These are phyloP conservation scores for Mycena capillaripes DNA, from an alignment of 768 basidiomycete species.

Conservation along the genomic window DNA sequence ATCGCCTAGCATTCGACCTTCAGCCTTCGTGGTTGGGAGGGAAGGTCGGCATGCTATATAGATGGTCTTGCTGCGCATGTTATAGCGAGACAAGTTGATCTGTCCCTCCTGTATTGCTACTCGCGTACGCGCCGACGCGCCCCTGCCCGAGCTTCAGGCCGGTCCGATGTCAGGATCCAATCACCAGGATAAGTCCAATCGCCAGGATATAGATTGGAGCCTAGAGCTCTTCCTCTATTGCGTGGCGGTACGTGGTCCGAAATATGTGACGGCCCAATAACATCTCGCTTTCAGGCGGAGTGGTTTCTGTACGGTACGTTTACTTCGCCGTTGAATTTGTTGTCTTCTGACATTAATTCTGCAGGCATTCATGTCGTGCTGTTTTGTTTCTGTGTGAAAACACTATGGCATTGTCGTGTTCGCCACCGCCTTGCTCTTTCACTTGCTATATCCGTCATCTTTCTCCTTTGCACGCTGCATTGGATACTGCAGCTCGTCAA, in stretches of 20 bases:
- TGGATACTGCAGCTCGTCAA: slow-evolving; percentile 31
- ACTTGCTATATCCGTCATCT: slow-evolving; percentile 22
- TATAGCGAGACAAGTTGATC: slow-evolving; percentile 20
- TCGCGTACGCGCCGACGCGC: slow-evolving; percentile 8
- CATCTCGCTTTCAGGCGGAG: slow-evolving; percentile 39
- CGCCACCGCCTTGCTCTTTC: slow-evolving; percentile 13
- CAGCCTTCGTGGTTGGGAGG: slow-evolving; percentile 10
- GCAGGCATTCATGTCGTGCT: slow-evolving; percentile 50
- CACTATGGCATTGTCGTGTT: slow-evolving; percentile 9
- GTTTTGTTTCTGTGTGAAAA: slow-evolving; percentile 43
- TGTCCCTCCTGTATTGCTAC: slow-evolving; percentile 19
- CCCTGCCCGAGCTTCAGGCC: neutral
- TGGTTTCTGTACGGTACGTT: slow-evolving; percentile 46
- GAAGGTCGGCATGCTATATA: slow-evolving; percentile 11
- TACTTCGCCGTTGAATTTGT: neutral
- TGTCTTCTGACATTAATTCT: neutral
- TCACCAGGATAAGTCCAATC: too few relatives aligned
- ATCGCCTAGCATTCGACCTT: slow-evolving; percentile 20
- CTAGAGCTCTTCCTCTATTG: slow-evolving; percentile 30
- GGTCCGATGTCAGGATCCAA: slow-evolving; percentile 31
- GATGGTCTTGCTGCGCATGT: neutral
- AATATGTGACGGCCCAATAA: neutral
- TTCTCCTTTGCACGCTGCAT: slow-evolving; percentile 25
- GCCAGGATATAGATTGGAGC: slow-evolving; percentile 22
- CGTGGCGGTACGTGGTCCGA: slow-evolving; percentile 17